phyloP scores from a whole-genome alignment of 1,284 basidiomycete genomes.

The Sporisorium exsertum region DNA sequence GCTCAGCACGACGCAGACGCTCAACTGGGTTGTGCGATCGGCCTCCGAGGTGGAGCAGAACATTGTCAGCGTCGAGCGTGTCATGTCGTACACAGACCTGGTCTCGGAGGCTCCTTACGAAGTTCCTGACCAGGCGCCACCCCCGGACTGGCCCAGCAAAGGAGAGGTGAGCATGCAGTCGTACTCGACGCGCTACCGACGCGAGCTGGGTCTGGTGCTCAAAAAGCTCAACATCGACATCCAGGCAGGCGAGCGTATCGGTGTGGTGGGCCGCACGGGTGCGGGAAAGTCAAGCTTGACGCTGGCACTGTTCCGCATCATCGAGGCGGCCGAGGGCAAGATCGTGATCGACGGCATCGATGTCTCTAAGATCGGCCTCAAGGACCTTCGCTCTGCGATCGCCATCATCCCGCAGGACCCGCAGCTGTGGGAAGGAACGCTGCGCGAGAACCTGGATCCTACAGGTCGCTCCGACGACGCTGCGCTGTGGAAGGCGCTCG shows the following conservation, averaged over 20 bases:
- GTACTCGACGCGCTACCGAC: slow-evolving; percentile 85
- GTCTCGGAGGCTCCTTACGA: slow-evolving; percentile 78
- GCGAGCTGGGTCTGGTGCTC: slow-evolving; percentile 82
- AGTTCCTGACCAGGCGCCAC: slow-evolving; percentile 49
- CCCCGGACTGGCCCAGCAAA: slow-evolving; percentile 78
- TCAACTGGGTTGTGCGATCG: slow-evolving; percentile 84
- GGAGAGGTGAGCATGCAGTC: slow-evolving; percentile 83
- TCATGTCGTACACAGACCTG: slow-evolving; percentile 78
- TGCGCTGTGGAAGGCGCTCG: slow-evolving; percentile 84
- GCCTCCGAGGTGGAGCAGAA: slow-evolving; percentile 94
- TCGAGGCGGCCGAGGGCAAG: slow-evolving; percentile 80
- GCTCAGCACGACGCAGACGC: slow-evolving; percentile 74
- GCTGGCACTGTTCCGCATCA: slow-evolving; percentile 70
- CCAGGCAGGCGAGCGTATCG: slow-evolving; percentile 80
- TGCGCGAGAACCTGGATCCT: slow-evolving; percentile 87
- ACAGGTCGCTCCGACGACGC: slow-evolving; percentile 76
- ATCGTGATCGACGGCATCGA: slow-evolving; percentile 87
- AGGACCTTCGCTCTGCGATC: slow-evolving; percentile 75
- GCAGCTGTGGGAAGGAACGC: slow-evolving; percentile 85
- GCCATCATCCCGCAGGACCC: slow-evolving; percentile 85
- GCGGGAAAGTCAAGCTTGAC: slow-evolving; percentile 89
- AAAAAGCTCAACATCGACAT: slow-evolving; percentile 78
- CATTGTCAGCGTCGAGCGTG: slow-evolving; percentile 79
- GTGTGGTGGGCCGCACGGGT: slow-evolving; percentile 80
- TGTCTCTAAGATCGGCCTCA: slow-evolving; percentile 83